These are phyloP conservation scores for Conringia planisiliqua DNA, from an alignment of 345 rosid species.

Conservation along the genomic window DNA sequence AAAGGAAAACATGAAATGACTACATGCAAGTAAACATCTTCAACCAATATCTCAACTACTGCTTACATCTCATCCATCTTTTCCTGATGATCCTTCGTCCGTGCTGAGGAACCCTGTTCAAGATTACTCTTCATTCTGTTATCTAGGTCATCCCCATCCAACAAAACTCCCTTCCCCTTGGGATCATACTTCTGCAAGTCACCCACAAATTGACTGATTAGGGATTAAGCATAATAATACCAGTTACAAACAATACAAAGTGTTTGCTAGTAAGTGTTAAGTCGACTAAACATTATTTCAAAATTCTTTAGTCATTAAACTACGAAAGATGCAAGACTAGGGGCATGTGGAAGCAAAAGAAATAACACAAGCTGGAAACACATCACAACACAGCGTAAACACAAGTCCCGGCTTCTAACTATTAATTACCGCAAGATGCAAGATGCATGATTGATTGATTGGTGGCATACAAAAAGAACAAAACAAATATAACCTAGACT, in stretches of 20 bases:
- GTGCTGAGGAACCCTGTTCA: conserved; percentile 21
- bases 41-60: conserved; percentile 2
- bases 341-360: background rate
- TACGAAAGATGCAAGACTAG: background rate
- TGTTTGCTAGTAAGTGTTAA: background rate
- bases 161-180: conserved; percentile 46
- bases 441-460: no score
- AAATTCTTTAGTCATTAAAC: background rate
- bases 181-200: conserved; percentile 35
- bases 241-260: background rate
- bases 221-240: background rate
- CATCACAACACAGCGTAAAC: background rate
- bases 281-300: background rate
- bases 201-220: background rate
- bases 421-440: background rate
- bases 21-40: conserved; percentile 10
- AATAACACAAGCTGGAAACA: background rate
- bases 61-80: conserved; percentile 74
- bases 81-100: conserved; percentile 39
- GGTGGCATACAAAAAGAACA: background rate
- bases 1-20: conserved; percentile 19
- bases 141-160: conserved; percentile 28
- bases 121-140: conserved; percentile 12
- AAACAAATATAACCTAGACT: background rate
- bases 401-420: background rate